Evolutionary conservation across 176 grass and related monocot species (phyloP), one percentile per base, ranked within the genome.

Genomic region (Zea mays): DNA sequence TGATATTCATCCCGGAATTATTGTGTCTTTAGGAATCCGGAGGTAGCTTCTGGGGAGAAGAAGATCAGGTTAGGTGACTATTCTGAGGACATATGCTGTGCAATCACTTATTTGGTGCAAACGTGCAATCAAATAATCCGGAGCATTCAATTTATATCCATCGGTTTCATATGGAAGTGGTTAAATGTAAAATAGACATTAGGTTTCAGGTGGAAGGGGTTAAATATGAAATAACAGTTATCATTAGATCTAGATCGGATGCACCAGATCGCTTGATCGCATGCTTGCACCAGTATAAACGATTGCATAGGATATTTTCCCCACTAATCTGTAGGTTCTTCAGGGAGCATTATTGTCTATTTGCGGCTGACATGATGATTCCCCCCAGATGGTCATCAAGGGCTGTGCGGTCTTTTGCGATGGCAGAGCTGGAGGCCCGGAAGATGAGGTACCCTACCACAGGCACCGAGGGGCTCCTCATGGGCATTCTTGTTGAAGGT

Each of bases 401-500:
- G 81, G 85, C 85, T 12, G 80, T 99, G 77, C 85, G 93, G 56
- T 90, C 92, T 44, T 94, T 99, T 77, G 72, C 75, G n/a, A 84
- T 99, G 87, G 87, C 74, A 4, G 96, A 99, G 49, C 57, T 95
- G 71, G 89, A 99, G 72, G 96, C 96, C 16, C 65, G 89, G 61
- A 92, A 93, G 75, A 89, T 95, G 66, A 92, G 87, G 67, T 91
- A 94, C 48, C 81, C 90, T 20, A 84, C 89, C 66, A 90, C 90
- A 7, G 90, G 87, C 37, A 92, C 96, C 0, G 90, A 99, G 68
- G 80, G 77, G 13, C 85, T 99, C 60, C 92, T 99, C 52, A 91
- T 99, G 87, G 96, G 92, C 62, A 82, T 94, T 64, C 93, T 99
- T 70, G 85, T 87, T 4, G 92, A 99, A 80, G 96, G 96, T 99